These are phyloP conservation scores for Phaseolus lunatus DNA, from an alignment of 306 rosid species.

Conservation along the genomic window DNA sequence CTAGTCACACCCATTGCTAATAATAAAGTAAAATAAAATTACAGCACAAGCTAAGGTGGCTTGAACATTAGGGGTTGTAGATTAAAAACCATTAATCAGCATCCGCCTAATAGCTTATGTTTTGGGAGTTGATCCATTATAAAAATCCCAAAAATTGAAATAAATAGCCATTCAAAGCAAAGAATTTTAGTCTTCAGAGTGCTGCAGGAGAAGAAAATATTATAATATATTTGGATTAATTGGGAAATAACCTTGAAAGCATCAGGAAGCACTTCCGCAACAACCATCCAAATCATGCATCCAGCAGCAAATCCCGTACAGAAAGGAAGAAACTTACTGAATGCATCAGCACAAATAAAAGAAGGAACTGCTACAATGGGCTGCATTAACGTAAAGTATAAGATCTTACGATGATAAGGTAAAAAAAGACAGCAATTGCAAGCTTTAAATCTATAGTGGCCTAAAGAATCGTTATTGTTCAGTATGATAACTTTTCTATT, in stretches of 20 bases:
- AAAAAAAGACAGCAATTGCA: constrained; percentile 29
- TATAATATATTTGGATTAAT: constrained; percentile 2
- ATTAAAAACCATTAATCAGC: constrained; percentile 11
- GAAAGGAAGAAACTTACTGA: constrained; percentile 93
- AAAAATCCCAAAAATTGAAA: neutral
- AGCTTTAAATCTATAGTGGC: constrained; percentile 7
- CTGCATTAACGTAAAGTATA: constrained; percentile 58
- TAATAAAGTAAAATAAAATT: too few species aligned
- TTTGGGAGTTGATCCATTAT: constrained; percentile 4
- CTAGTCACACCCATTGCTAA: too few species aligned
- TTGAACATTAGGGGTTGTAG: neutral
- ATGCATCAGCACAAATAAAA: constrained; percentile 96
- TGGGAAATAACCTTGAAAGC: constrained; percentile 83
- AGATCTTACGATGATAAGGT: constrained; percentile 29
- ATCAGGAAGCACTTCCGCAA: constrained; percentile 99
- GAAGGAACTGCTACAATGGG: constrained; percentile 99
- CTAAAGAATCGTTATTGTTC: neutral
- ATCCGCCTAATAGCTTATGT: constrained; percentile 18
- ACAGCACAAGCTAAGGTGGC: constrained; percentile 18
- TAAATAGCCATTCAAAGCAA: constrained; percentile 13
- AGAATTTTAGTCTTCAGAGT: constrained; percentile 16
- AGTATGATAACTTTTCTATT: constrained; percentile 14
- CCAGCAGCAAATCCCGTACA: constrained; percentile 99
- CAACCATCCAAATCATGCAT: constrained; percentile 99
- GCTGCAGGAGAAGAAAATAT: neutral